Evolutionary conservation across 2,329 filamentous ascomycete species (phyloP).

Genomic region (Paecilomyces niveus): DNA sequence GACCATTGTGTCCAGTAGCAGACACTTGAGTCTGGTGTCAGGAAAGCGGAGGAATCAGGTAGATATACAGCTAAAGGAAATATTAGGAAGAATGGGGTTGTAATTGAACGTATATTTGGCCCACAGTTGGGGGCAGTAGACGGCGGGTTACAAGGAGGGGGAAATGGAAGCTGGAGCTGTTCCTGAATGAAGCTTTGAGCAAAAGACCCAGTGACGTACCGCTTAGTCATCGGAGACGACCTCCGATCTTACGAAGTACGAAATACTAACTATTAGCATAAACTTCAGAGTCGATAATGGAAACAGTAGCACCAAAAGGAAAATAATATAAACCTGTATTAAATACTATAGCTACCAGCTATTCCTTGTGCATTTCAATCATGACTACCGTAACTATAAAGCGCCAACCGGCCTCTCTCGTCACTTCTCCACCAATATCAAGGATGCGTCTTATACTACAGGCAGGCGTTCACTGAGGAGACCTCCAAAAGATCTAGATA

Average conservation of each 20-base stretch:
- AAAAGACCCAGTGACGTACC: not conserved
- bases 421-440: too few relatives aligned
- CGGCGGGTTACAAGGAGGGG: not conserved
- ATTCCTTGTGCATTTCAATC: too few relatives aligned
- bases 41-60: too few relatives aligned
- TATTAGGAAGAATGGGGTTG: not conserved
- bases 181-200: not conserved
- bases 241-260: not conserved
- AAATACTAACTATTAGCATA: not conserved
- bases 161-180: not conserved
- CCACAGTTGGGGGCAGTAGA: not conserved
- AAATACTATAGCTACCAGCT: too few relatives aligned
- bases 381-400: too few relatives aligned
- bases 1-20: conserved; percentile 12
- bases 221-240: conserved; percentile 1
- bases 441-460: not conserved
- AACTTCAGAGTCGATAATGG: too few relatives aligned
- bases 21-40: not conserved
- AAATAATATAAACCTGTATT: too few relatives aligned
- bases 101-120: not conserved
- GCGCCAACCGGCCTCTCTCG: too few relatives aligned
- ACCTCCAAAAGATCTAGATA: too few relatives aligned
- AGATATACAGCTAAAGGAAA: not conserved
- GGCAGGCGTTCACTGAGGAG: not conserved
- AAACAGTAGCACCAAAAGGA: too few relatives aligned